Base-by-base conservation (phyloP, 805 yeast species). In the Saccharomycopsis capsularis region DNA sequence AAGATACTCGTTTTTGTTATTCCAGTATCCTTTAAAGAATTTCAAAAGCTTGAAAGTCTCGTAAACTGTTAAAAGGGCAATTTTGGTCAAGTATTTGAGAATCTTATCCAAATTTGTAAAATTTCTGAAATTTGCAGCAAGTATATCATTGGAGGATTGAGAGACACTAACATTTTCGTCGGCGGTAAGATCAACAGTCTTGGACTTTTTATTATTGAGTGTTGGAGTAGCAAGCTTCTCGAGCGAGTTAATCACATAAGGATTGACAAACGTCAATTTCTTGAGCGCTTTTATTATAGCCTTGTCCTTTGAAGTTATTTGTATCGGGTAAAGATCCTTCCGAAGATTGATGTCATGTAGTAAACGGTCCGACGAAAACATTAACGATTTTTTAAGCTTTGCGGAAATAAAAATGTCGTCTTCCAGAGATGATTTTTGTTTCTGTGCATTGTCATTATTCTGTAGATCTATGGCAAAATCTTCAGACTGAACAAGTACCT, bases 1-100 rank as follows among this genome's bases (percentile, higher is more conserved):
- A 11, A 50, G n/a, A 27, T 38, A 50, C 40, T 52, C 55, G 40
- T 52, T 52, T 30, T 36, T 46, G 32, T 41, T 40, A 24, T 44
- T 45, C 55, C 55, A 52, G 24, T 50, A 52, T 3, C 51, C 47
- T 24, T 50, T 32, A 44, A 46, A 50, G 41, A 52, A 52, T 23
- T 43, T 43, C 23, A 52, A 38, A 6, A 46, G 25, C 36, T 52
- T 52, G 35, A 46, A 52, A 21, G 46, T 44, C 23, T 52, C 55
- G 29, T 39, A 44, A 32, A 52, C 35, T 6, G 55, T 52, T 5
- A 52, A 34, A 16, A 52, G 23, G 2, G 42, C 21, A 7, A 50
- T 25, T 13, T 42, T 50, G n/a, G 43, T 16, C 25, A 52, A 23
- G 36, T 52, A 52, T 19, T 35, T 24, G 6, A 49, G 6, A 18